These are phyloP conservation scores for Boletus vinaceobasis DNA, from an alignment of 768 basidiomycete species.

Conservation along the genomic window DNA sequence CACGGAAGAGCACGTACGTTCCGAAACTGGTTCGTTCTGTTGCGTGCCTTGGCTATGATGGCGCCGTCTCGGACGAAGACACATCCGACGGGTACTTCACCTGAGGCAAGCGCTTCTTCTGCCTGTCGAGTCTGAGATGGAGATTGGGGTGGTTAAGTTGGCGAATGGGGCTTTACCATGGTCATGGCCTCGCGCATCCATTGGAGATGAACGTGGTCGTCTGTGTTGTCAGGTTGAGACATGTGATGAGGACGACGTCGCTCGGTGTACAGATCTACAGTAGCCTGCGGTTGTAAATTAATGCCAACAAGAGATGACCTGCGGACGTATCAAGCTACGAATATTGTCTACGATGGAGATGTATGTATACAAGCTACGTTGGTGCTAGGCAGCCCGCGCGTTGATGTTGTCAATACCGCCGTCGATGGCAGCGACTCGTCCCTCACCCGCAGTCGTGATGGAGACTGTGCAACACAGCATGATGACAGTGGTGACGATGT, in stretches of 20 bases:
- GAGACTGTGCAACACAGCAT: too few relatives aligned
- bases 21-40: constrained; percentile 89
- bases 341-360: too few relatives aligned
- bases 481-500: too few relatives aligned
- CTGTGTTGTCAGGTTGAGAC: constrained; percentile 2
- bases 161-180: constrained; percentile 53
- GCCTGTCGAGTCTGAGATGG: constrained; percentile 46
- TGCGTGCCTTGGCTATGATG: constrained; percentile 83
- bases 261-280: not conserved
- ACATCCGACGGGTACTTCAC: constrained; percentile 96
- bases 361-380: too few relatives aligned
- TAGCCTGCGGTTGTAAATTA: too few relatives aligned
- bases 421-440: too few relatives aligned
- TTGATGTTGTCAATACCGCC: too few relatives aligned
- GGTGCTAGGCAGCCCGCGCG: too few relatives aligned
- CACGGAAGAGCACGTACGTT: constrained; percentile 54
- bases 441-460: too few relatives aligned
- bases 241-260: not conserved
- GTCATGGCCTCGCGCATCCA: constrained; percentile 85
- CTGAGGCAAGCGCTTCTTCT: constrained; percentile 76
- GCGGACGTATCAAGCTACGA: too few relatives aligned
- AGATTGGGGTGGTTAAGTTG: not conserved
- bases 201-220: constrained; percentile 33
- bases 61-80: constrained; percentile 80
- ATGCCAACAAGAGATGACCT: too few relatives aligned